Base-by-base conservation (phyloP, 2,329 filamentous ascomycete genomes). In the Metarhizium rileyi region DNA sequence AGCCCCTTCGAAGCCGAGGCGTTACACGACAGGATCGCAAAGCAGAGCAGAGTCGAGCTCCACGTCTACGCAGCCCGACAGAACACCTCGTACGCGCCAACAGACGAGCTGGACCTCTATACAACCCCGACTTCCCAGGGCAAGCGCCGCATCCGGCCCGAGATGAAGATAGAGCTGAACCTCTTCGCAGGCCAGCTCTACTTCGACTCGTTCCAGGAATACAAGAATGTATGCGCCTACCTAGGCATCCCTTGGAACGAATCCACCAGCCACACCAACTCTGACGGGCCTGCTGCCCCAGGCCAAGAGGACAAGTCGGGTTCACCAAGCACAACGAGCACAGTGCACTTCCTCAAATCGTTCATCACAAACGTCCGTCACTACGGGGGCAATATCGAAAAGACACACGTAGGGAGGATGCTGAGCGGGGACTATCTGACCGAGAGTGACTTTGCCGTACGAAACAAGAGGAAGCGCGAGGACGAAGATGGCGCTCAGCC, bases 161-260 rank as follows among this genome's bases (percentile, higher is more conserved):
- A 47, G 1, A 57, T 77, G 0, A 60, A 66, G 0, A 63, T 69
- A 0, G 69, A 78, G 48, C 70, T 88, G 0, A 83, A 84, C 40
- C 64, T 88, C 0, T 87, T 89, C 48, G 70, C 85, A 0, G 85
- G 85, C 0, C 81, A 85, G 49, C 68, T 87, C 0, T 88, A 87
- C 55, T 66, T 87, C 9, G 61, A 60, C 0, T 72, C 69, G 0
- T 77, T 71, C 43, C 51, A 65, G 0, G 75, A 85, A 48, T 89
- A 87, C 53, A 53, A 60, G 0, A 60, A 66, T 1, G 58, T 75
- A 0, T 83, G 79, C 51, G 59, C 66, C 1, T 74, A 72, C 33
- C 64, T 86, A 0, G 75, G 80, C 0, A 57, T 85, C 0, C 62
- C 68, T 0, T 68, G 62, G 51, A 45, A 48, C 0, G 36, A 49